phyloP scores from a whole-genome alignment of 192 early-diverging fungal species.

The Chytriomyces hyalinus region DNA sequence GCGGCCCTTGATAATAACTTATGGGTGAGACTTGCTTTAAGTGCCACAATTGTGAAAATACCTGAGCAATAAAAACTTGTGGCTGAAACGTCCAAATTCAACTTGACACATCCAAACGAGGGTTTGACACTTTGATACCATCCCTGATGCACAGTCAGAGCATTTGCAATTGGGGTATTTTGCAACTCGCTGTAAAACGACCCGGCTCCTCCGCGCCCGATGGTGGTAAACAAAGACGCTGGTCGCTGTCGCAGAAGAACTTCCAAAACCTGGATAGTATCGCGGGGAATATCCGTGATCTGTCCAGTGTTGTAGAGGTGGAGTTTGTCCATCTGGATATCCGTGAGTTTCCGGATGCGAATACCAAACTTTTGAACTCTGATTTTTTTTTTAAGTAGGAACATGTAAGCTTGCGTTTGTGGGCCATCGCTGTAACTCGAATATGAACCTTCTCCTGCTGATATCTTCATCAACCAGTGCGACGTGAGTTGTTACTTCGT shows the following conservation, averaged over 20 bases:
- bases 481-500: slow-evolving; percentile 23
- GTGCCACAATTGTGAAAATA: background rate
- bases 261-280: slow-evolving; percentile 31
- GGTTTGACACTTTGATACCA: slow-evolving; percentile 45
- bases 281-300: slow-evolving; percentile 2
- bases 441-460: slow-evolving; percentile 14
- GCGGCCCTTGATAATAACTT: slow-evolving; percentile 4
- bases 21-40: background rate
- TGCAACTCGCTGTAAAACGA: slow-evolving; percentile 30
- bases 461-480: slow-evolving; percentile 30
- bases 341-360: slow-evolving; percentile 13
- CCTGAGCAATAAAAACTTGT: slow-evolving; percentile 41
- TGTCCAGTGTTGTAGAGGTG: slow-evolving; percentile 17
- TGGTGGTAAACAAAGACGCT: slow-evolving; percentile 23
- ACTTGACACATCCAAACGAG: slow-evolving; percentile 25
- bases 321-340: slow-evolving; percentile 29
- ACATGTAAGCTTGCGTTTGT: background rate
- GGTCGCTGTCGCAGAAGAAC: slow-evolving; percentile 30
- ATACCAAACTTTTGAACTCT: slow-evolving; percentile 30
- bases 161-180: slow-evolving; percentile 32
- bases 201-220: slow-evolving; percentile 25
- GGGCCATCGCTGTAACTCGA: background rate
- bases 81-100: slow-evolving; percentile 43
- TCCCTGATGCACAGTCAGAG: slow-evolving; percentile 36
- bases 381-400: background rate